Conservation (phyloP, 2,329 filamentous ascomycete genomes). For the Colletotrichum echinochloae region DNA sequence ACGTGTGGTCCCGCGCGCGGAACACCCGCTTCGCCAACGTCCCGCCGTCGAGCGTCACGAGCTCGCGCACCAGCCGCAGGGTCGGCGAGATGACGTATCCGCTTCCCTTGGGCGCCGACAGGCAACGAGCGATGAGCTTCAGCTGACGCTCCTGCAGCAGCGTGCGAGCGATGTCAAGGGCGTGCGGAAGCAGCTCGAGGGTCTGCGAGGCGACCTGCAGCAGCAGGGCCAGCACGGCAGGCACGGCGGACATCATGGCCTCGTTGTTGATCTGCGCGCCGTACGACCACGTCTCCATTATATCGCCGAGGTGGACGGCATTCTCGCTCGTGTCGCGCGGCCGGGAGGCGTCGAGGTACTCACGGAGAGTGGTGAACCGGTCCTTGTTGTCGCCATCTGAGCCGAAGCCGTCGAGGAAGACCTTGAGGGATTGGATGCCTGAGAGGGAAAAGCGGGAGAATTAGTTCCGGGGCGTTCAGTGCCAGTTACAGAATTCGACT, state of each 20-base stretch:
- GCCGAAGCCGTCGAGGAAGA: conserved; percentile 75
- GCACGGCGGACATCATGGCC: conserved; percentile 81
- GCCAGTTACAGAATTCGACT: conserved; percentile 38
- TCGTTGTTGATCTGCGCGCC: conserved; percentile 85
- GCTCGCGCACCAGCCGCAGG: conserved; percentile 85
- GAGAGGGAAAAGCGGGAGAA: background rate
- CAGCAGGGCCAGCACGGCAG: conserved; percentile 84
- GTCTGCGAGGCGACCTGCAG: conserved; percentile 81
- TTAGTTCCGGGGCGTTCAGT: background rate
- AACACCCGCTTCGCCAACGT: conserved; percentile 82
- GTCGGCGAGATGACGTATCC: conserved; percentile 91
- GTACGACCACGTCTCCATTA: conserved; percentile 91
- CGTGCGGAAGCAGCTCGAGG: conserved; percentile 80
- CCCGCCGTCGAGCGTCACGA: conserved; percentile 88
- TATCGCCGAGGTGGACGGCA: conserved; percentile 76
- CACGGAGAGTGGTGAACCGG: conserved; percentile 71
- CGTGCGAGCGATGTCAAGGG: conserved; percentile 82
- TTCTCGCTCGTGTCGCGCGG: conserved; percentile 59
- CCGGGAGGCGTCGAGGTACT: conserved; percentile 73
- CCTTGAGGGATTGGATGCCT: conserved; percentile 78
- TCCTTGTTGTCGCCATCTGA: conserved; percentile 60
- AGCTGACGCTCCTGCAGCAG: conserved; percentile 84
- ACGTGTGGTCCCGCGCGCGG: conserved; percentile 79
- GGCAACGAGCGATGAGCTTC: conserved; percentile 81
- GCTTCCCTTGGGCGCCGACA: conserved; percentile 84